These are phyloP conservation scores for Microdochium paspali DNA, from an alignment of 2,329 filamentous ascomycete genomes.

Conservation along the genomic window DNA sequence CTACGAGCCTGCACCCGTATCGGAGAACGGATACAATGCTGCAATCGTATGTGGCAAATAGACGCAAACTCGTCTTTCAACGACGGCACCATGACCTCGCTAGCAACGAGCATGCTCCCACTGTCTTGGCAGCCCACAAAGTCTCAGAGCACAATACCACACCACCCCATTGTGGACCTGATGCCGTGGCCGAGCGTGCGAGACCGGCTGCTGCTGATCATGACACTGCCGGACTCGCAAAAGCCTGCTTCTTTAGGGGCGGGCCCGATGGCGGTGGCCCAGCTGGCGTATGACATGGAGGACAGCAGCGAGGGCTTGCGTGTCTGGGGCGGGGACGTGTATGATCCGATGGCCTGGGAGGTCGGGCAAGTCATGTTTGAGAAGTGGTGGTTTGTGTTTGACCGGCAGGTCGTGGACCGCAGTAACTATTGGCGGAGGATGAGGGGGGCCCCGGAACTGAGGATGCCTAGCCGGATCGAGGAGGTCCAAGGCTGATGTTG, in stretches of 20 bases:
- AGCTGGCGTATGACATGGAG: slow-evolving; percentile 48
- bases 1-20: slow-evolving; percentile 37
- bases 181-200: slow-evolving; percentile 47
- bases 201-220: slow-evolving; percentile 40
- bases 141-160: slow-evolving; percentile 37
- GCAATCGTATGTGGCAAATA: slow-evolving; percentile 33
- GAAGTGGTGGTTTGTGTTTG: slow-evolving; percentile 53
- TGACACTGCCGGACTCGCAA: slow-evolving; percentile 35
- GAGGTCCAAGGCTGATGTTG: not conserved
- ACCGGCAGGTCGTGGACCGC: slow-evolving; percentile 38
- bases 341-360: slow-evolving; percentile 41
- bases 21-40: slow-evolving; percentile 33
- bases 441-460: slow-evolving; percentile 30
- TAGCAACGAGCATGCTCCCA: slow-evolving; percentile 28
- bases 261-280: slow-evolving; percentile 35
- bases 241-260: slow-evolving; percentile 34
- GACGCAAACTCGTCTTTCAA: slow-evolving; percentile 36
- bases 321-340: slow-evolving; percentile 40
- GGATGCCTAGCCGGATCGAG: not conserved
- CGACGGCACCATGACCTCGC: slow-evolving; percentile 13
- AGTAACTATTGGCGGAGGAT: slow-evolving; percentile 40
- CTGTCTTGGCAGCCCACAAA: slow-evolving; percentile 38
- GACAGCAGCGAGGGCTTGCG: slow-evolving; percentile 40
- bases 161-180: slow-evolving; percentile 48
- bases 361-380: slow-evolving; percentile 48